These are phyloP conservation scores for Spergularia bocconei DNA, from an alignment of 148 eudicot species.

Conservation along the genomic window DNA sequence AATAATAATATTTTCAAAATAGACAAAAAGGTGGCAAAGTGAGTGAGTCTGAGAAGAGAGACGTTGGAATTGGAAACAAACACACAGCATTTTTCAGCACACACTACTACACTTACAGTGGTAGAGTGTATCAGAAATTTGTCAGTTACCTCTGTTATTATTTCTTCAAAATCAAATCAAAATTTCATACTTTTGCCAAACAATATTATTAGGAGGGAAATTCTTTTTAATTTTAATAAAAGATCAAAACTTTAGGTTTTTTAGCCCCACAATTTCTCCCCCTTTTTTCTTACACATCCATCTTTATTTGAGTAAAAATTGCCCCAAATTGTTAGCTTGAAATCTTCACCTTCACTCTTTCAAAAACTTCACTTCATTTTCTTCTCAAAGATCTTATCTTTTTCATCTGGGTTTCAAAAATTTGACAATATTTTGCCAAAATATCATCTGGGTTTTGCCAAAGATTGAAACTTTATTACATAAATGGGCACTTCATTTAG, in stretches of 20 bases:
- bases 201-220: background rate
- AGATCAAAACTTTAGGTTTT: conserved; percentile 15
- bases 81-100: background rate
- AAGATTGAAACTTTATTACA: conserved; percentile 19
- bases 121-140: background rate
- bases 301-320: background rate
- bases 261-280: conserved; percentile 22
- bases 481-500: conserved; percentile 35
- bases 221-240: background rate
- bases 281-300: conserved; percentile 17
- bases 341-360: background rate
- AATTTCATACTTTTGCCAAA: conserved; percentile 6
- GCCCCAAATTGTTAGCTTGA: background rate
- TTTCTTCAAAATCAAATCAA: conserved; percentile 22
- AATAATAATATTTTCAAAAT: conserved; percentile 21
- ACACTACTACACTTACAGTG: background rate
- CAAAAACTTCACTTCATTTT: background rate
- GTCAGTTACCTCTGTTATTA: background rate
- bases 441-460: background rate
- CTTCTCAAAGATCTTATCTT: conserved; percentile 1
- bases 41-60: conserved; percentile 15
- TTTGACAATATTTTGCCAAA: background rate
- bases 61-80: conserved; percentile 30
- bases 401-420: conserved; percentile 20
- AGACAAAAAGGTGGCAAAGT: conserved; percentile 20